Base-by-base conservation (phyloP, 345 rosid species). In the Syzygium aromaticum region DNA sequence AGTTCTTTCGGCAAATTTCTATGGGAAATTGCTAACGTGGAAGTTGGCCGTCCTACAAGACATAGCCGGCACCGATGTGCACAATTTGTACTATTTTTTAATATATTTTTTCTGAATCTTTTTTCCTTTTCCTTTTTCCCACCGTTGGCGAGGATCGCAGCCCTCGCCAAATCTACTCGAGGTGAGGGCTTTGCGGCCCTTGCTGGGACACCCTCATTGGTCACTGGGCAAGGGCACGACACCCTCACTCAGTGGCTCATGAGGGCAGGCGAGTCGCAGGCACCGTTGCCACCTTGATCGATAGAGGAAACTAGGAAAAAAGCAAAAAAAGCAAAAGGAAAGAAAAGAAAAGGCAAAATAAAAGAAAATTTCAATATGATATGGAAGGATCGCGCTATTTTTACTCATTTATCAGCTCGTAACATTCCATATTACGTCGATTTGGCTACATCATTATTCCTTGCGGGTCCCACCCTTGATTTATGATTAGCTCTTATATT, bases 51-150 rank as follows among this genome's bases (percentile, higher is more conserved):
- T 1, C 23, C 10, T 23, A 23, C 4, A 10, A 22, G 61, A 2
- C 5, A 56, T 22, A 56, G 23, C 0, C 1, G 0, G 23, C 0
- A 1, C 0, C 23, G 2, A 56, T 56, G 61, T 23, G n/a, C 0
- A 23, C 7, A 56, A 9, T 3, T 23, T 56, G 61, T 23, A 3
- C 11, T 7, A 54, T 22, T 54, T 22, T 54, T 1, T 21, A 54
- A 54, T 7, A 16, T 7, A 54, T 21, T 7, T 21, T 21, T 22
- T 54, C 11, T 8, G 22, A 23, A 56, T 56, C 23, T 56, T 56
- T 56, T 22, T 56, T 9, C 3, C 3, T 54, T 33, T 54, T 2
- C 4, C 22, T 6, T 21, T 54, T 22, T 56, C 43, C 6, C 43
- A 40, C 43, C n/a, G 10, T 56, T 56, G 5, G n/a, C 0, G 1